Base-by-base conservation (phyloP, 148 eudicot species). In the Rhododendron mucronatum region DNA sequence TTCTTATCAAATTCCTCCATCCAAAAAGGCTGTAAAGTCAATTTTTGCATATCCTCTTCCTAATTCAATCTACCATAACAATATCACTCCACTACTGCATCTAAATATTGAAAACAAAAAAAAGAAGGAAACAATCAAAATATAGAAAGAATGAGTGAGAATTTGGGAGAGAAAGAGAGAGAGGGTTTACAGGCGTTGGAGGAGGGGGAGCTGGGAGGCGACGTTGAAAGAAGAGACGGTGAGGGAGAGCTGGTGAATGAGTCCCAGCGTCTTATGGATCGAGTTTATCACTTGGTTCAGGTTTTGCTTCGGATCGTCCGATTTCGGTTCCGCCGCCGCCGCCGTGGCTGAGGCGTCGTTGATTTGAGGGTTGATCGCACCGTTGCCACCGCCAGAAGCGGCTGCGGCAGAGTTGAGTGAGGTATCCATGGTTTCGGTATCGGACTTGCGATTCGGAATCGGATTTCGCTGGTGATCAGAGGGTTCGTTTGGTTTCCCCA, bases 171-270 rank as follows among this genome's bases (percentile, higher is more conserved):
- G 37, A 35, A 28, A 30, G 44, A 61, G 74, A 78, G 45, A 37
- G 50, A 11, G 51, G 1, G 7, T 13, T 4, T 85, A 92, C 99
- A 95, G 85, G 94, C 96, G 95, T 74, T 94, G 97, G 82, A 95
- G 97, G 59, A 95, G 98, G 33, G 92, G 96, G 21, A 92, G 92
- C 78, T 95, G 98, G 69, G 95, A 94, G n/a, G 94, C 90, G 84
- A 89, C 88, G 83, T 93, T 95, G 92, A 91, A 95, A 84, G 98
- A 94, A 37, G 99, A 96, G 39, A 96, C 99, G 48, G 97, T 92
- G 84, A 95, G 96, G 85, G 91, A 89, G 59, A 95, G 94, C 90
- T 94, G 98, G 90, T 96, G 96, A 51, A 96, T 91, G 67, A 94
- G 88, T 2, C 96, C 99, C 44, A 95, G 86, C 0, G 96, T 94